Base-by-base conservation (phyloP, 1,284 basidiomycete genomes). In the Papiliotrema nemorosa region DNA sequence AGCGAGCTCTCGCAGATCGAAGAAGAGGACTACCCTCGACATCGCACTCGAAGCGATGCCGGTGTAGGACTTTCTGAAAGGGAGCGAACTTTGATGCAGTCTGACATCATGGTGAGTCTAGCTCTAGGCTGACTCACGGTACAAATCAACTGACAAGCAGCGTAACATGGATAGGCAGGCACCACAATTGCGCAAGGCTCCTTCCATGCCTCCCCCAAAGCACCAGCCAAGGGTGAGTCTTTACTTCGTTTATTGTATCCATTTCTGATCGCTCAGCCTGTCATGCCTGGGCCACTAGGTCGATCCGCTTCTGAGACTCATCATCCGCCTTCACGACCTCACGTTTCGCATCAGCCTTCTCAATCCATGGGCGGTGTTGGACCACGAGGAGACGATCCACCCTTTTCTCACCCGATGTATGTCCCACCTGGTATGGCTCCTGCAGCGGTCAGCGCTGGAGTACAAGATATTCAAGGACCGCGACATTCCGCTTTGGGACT, bases 151-250 rank as follows among this genome's bases (percentile, higher is more conserved):
- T 48, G 37, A 48, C 5, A 34, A 34, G 5, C 54, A 55, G 39
- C 49, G 46, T 10, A 42, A 44, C 13, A 35, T 29, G 0, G 25
- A 24, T 20, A 24, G 24, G 7, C 33, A 39, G 13, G 6, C 18
- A 10, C 55, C 21, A n/a, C 37, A 35, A 16, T 49, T 44, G 10
- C 42, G 61, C 29, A 52, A 55, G 3, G 50, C 57, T 22, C 61
- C 62, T 5, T 63, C 62, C 5, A 65, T 66, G 61, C 63, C 63
- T 2, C 59, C 60, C 14, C 57, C 61, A 53, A 53, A 62, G 25
- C 47, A 49, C n/a, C 48, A 61, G 3, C 57, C 63, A 22, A 52
- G 44, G 6, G 65, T 67, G 39, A 58, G 60, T 52, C 14, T 25
- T n/a, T n/a, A n/a, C n/a, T n/a, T n/a, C n/a, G n/a, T n/a, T 13